Evolutionary conservation across 2,329 filamentous ascomycete genomes (phyloP).

Genomic region (Penicillium decumbens): DNA sequence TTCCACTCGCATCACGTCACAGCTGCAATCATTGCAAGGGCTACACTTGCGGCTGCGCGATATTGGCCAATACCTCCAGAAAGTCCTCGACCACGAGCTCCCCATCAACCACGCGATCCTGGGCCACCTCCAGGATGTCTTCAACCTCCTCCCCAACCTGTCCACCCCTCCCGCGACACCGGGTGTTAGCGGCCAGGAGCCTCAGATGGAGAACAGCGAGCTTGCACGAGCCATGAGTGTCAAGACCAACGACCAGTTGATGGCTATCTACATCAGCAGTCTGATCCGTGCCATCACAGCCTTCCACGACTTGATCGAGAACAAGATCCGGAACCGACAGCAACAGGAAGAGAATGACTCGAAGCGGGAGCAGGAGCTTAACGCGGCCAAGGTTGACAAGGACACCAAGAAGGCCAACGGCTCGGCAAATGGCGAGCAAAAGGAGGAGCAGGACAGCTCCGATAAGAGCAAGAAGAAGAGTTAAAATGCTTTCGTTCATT

Average conservation of each 20-base stretch:
- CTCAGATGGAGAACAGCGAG: conserved; percentile 66
- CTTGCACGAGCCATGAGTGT: conserved; percentile 94
- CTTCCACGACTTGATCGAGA: conserved; percentile 98
- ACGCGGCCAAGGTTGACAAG: conserved; percentile 64
- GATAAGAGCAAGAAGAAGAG: conserved; percentile 57
- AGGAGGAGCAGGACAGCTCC: conserved; percentile 52
- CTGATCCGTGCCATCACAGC: conserved; percentile 96
- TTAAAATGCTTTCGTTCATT: conserved; percentile 10
- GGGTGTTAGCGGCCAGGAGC: conserved; percentile 55
- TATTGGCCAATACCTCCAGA: conserved; percentile 91
- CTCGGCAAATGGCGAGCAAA: conserved; percentile 52
- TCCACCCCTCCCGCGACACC: conserved; percentile 68
- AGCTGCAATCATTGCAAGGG: conserved; percentile 94
- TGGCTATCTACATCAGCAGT: conserved; percentile 96
- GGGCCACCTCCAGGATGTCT: conserved; percentile 97
- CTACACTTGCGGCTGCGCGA: conserved; percentile 91
- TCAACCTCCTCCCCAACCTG: conserved; percentile 95
- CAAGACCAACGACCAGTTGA: conserved; percentile 98
- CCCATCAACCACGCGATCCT: conserved; percentile 97
- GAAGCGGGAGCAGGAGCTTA: conserved; percentile 63
- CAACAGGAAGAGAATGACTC: conserved; percentile 92
- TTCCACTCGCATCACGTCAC: conserved; percentile 93
- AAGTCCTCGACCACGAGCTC: conserved; percentile 86
- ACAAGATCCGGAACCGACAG: conserved; percentile 99
- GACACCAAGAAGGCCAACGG: conserved; percentile 49